Percentiles rank a stretch among this genome's conserved stretches.
These are phyloP conservation scores for Westerdykella sp. DNA, from an alignment of 2,329 filamentous ascomycete genomes.

Conservation along the genomic window DNA sequence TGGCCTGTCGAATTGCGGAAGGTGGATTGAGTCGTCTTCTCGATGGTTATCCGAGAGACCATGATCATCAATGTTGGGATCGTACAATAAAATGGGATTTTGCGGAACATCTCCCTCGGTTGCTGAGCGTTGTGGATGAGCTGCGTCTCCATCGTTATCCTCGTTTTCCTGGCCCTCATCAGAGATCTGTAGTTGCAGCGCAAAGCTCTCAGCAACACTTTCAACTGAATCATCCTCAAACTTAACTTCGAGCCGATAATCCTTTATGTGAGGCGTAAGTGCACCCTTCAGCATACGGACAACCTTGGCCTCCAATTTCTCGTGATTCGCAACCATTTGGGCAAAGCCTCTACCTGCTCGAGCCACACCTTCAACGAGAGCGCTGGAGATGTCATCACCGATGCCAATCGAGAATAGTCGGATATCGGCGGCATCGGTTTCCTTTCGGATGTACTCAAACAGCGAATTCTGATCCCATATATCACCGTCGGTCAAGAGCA, in stretches of 20 bases:
- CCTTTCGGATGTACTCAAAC: constrained; percentile 42
- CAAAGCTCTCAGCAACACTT: constrained; percentile 43
- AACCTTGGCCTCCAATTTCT: constrained; percentile 61
- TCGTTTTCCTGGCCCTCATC: constrained; percentile 4
- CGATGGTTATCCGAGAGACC: constrained; percentile 12
- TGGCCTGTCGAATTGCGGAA: constrained; percentile 49
- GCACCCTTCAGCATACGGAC: constrained; percentile 67
- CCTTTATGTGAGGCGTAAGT: constrained; percentile 56
- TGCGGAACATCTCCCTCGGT: constrained; percentile 8
- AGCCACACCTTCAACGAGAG: constrained; percentile 53
- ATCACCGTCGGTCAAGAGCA: constrained; percentile 51
- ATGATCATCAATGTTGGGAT: constrained; percentile 41
- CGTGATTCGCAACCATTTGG: constrained; percentile 54
- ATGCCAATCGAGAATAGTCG: constrained; percentile 54
- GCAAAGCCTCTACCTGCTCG: constrained; percentile 50
- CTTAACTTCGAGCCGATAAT: constrained; percentile 57
- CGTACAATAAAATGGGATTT: constrained; percentile 53
- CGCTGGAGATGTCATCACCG: constrained; percentile 47
- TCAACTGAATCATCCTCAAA: constrained; percentile 55
- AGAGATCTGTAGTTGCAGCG: constrained; percentile 24
- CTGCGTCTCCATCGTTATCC: neutral
- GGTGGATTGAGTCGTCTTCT: constrained; percentile 32
- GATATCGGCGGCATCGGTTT: constrained; percentile 36
- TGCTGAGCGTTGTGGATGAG: constrained; percentile 4
- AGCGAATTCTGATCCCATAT: constrained; percentile 44